Evolutionary conservation across 2,329 filamentous ascomycete species (phyloP).

Genomic region (Chalaropsis thielavioides): DNA sequence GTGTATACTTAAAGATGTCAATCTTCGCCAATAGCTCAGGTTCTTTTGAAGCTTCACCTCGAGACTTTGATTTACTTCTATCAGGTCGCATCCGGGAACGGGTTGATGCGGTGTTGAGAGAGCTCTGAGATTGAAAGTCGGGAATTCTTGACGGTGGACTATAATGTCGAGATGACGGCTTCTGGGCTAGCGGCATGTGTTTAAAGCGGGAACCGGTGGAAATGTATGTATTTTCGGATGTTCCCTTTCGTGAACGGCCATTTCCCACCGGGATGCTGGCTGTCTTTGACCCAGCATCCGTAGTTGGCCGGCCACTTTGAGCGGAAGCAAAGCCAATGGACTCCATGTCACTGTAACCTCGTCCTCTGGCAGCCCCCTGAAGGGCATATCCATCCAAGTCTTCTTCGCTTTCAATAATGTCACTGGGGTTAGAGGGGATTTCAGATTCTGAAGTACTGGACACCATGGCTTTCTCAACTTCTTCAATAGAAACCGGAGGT

Average conservation of each 20-base stretch:
- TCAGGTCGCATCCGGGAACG: slow-evolving; percentile 26
- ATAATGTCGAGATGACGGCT: not conserved
- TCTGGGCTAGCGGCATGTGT: not conserved
- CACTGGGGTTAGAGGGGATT: slow-evolving; percentile 39
- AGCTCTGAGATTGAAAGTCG: slow-evolving; percentile 8
- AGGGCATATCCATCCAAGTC: slow-evolving; percentile 33
- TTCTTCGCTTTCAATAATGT: slow-evolving; percentile 56
- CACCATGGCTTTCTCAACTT: slow-evolving; percentile 38
- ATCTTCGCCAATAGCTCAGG: slow-evolving; percentile 31
- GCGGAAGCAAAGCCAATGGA: slow-evolving; percentile 44
- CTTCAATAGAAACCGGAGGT: slow-evolving; percentile 67
- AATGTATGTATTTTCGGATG: slow-evolving; percentile 49
- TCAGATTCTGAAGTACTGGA: slow-evolving; percentile 39
- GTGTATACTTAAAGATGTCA: slow-evolving; percentile 77
- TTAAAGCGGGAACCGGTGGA: slow-evolving; percentile 44
- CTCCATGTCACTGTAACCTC: slow-evolving; percentile 10
- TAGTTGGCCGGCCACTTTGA: slow-evolving; percentile 32
- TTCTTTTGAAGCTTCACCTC: not conserved
- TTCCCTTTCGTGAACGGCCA: not conserved
- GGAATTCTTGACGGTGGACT: not conserved
- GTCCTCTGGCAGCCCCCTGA: not conserved
- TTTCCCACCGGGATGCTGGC: slow-evolving; percentile 31
- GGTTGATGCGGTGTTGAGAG: slow-evolving; percentile 35
- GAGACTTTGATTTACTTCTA: not conserved
- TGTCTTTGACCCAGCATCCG: not conserved